phyloP scores from a whole-genome alignment of 2,329 filamentous ascomycete species.

The Penicillium sp. region DNA sequence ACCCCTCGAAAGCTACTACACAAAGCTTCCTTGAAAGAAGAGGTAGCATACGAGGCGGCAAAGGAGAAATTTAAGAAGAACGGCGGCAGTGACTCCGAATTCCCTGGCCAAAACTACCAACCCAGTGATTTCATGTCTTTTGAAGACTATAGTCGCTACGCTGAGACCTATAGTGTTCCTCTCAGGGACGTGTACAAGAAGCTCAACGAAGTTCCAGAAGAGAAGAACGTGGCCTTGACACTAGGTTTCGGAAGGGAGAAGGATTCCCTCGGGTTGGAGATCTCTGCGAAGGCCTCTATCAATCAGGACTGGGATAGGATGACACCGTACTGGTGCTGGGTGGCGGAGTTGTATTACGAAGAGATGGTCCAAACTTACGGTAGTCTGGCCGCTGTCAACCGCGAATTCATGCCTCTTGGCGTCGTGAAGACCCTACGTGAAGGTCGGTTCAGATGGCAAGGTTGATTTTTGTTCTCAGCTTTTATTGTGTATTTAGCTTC shows the following conservation, averaged over 20 bases:
- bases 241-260: slow-evolving; percentile 29
- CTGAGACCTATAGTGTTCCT: slow-evolving; percentile 34
- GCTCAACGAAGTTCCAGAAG: slow-evolving; percentile 35
- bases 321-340: slow-evolving; percentile 48
- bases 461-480: slow-evolving; percentile 21
- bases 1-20: slow-evolving; percentile 37
- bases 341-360: slow-evolving; percentile 42
- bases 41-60: slow-evolving; percentile 56
- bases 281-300: slow-evolving; percentile 18
- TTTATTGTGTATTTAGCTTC: neutral
- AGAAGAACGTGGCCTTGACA: slow-evolving; percentile 33
- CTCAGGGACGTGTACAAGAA: slow-evolving; percentile 35
- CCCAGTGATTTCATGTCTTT: slow-evolving; percentile 38
- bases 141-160: slow-evolving; percentile 41
- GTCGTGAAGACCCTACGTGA: slow-evolving; percentile 46
- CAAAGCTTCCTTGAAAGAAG: slow-evolving; percentile 45
- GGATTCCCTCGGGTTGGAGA: slow-evolving; percentile 7
- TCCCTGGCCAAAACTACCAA: slow-evolving; percentile 10
- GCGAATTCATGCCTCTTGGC: slow-evolving; percentile 45
- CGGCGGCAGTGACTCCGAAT: slow-evolving; percentile 12
- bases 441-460: slow-evolving; percentile 45
- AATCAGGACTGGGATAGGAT: slow-evolving; percentile 34
- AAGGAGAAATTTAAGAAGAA: slow-evolving; percentile 36
- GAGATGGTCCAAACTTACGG: slow-evolving; percentile 46
- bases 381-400: slow-evolving; percentile 42